Evolutionary conservation across 2,329 filamentous ascomycete genomes (phyloP).

Genomic region (Arthrobotrys sphaeroides): DNA sequence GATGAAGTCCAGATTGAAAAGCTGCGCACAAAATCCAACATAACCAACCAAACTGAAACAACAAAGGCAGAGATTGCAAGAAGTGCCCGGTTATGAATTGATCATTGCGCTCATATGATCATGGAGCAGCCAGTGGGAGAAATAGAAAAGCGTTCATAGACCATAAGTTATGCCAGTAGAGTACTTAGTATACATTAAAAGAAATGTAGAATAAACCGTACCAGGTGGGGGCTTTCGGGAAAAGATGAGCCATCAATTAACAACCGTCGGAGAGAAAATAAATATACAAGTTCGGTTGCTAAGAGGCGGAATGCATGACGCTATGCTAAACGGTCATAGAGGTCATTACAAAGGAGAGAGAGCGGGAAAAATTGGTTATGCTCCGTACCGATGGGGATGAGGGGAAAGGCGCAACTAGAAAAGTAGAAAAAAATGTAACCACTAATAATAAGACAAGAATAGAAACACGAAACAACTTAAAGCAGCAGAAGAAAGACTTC

Average conservation of each 20-base stretch:
- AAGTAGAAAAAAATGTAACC: background rate
- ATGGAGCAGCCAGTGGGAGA: too few species aligned
- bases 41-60: too few species aligned
- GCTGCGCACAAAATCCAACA: too few species aligned
- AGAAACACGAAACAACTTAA: background rate
- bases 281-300: background rate
- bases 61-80: too few species aligned
- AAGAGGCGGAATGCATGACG: background rate
- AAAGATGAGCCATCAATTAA: background rate
- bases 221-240: background rate
- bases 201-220: background rate
- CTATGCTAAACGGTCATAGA: conserved; percentile 21
- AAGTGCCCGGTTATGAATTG: too few species aligned
- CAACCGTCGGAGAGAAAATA: background rate
- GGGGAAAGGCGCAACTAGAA: background rate
- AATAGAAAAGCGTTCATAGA: background rate
- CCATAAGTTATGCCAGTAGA: background rate
- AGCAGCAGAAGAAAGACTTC: background rate
- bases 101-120: too few species aligned
- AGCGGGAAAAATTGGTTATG: background rate
- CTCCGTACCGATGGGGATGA: background rate
- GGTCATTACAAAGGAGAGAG: conserved; percentile 12
- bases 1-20: too few species aligned
- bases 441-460: background rate
- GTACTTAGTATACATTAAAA: background rate